Evolutionary conservation across 2,329 filamentous ascomycete genomes (phyloP).

Genomic region (Fusarium solani-melongenae): DNA sequence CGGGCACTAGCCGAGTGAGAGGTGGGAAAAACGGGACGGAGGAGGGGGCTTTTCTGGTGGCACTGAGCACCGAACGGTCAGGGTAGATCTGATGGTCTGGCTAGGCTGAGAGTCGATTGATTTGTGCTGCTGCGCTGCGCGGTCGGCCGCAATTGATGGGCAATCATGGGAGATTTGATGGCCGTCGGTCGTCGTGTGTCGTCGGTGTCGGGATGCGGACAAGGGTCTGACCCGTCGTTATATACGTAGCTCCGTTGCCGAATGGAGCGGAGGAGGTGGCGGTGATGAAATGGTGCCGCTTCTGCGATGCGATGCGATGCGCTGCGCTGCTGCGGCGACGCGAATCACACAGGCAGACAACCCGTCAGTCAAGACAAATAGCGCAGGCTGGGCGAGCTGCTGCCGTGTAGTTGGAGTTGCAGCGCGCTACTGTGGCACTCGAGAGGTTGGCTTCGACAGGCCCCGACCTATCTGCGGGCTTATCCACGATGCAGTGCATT

Average conservation of each 20-base stretch:
- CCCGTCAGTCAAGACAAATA: constrained; percentile 12
- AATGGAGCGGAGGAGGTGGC: constrained; percentile 15
- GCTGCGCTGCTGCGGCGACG: constrained; percentile 4
- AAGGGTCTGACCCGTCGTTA: neutral
- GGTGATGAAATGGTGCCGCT: constrained; percentile 12
- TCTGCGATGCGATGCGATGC: neutral
- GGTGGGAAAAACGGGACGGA: constrained; percentile 8
- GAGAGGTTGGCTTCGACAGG: neutral
- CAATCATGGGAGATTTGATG: constrained; percentile 8
- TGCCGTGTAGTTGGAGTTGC: neutral
- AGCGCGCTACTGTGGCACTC: neutral
- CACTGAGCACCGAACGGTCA: constrained; percentile 32
- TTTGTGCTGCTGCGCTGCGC: neutral
- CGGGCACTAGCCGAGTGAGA: constrained; percentile 35
- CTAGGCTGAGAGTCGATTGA: constrained; percentile 7
- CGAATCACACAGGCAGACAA: neutral
- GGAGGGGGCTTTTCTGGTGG: constrained; percentile 24
- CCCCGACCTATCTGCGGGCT: neutral
- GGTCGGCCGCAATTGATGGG: constrained; percentile 16
- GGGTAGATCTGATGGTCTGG: constrained; percentile 13
- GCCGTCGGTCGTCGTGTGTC: neutral
- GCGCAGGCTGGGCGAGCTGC: neutral
- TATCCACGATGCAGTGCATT: neutral
- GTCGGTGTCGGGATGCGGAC: neutral
- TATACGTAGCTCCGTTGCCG: neutral